Base-by-base conservation (phyloP, 768 basidiomycete species). In the Butyriboletus loyo region DNA sequence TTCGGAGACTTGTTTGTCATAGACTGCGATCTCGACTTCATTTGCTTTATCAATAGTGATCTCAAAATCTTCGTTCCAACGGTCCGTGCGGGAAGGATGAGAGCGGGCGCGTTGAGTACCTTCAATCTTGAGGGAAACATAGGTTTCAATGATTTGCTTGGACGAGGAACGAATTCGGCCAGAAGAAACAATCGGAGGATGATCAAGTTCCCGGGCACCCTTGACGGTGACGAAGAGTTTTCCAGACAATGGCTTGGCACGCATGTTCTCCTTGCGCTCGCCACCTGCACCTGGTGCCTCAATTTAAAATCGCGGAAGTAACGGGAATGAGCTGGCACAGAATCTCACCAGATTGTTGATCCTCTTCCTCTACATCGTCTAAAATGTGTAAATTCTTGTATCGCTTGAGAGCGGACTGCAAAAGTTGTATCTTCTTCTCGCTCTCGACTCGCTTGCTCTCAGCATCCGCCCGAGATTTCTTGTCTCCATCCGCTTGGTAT, bases 41-140 rank as follows among this genome's bases (percentile, higher is more conserved):
- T 96, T 98, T 14, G 96, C 95, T 72, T 98, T 98, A 76, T 98
- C 96, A 36, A 98, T 90, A 0, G 86, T 79, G 53, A 99, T 92
- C 70, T 96, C 93, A 56, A 98, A 98, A 53, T 94, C 91, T 71
- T 99, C 95, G 66, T 92, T 92, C 97, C 97, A 99, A 40, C 90
- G 86, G 72, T 98, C 97, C 27, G 88, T 97, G 53, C 93, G 86
- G 10, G 93, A 87, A 8, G 92, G 90, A 66, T 96, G 93, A 0
- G 95, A 94, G 52, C 87, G 85, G 5, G 92, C 96, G 14, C 91
- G 80, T 61, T 94, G 90, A 19, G 91, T 93, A 21, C 96, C 94
- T 75, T 99, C 97, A 11, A 98, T 89, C 66, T 98, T 97, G 73
- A 98, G 82, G 31, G 92, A 92, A 38, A 98, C 89, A 66, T 84